A percentile compares a stretch with the other conserved stretches of the same genome.
Conservation (phyloP, 2,329 filamentous ascomycete genomes). For the Leptographium lundbergii region DNA sequence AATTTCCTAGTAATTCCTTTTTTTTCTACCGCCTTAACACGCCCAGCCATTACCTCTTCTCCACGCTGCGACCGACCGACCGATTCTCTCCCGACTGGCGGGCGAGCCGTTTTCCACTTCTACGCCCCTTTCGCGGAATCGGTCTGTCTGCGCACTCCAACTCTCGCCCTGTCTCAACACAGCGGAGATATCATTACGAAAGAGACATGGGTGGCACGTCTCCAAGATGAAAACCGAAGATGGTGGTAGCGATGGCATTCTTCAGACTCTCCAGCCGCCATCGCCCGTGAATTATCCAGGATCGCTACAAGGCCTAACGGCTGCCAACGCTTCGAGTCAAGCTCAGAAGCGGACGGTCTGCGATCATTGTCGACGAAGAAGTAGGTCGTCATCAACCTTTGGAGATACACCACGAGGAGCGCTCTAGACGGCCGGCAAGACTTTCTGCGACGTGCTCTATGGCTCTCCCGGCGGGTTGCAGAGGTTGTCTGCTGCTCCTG, state of each 20-base stretch:
- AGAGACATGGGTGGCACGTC: conserved; percentile 7
- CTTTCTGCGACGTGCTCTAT: not conserved
- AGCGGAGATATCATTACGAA: not conserved
- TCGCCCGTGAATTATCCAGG: not conserved
- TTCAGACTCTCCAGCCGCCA: conserved; percentile 7
- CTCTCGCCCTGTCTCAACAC: not conserved
- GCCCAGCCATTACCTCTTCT: not conserved
- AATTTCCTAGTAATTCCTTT: not conserved
- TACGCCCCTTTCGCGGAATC: not conserved
- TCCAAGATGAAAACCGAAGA: conserved; percentile 14
- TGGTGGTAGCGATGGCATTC: conserved; percentile 9
- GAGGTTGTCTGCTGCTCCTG: not conserved
- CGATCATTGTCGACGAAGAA: conserved; percentile 30
- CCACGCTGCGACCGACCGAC: too few species aligned
- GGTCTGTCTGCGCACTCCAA: not conserved
- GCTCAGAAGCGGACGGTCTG: conserved; percentile 26
- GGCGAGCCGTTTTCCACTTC: not conserved
- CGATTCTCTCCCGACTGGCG: not conserved
- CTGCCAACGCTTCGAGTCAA: not conserved
- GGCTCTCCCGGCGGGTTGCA: not conserved
- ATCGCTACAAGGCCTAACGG: not conserved
- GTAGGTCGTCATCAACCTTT: conserved; percentile 18
- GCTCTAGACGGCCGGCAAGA: not conserved
- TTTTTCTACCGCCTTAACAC: not conserved
- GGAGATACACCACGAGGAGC: not conserved